Evolutionary conservation across 2,329 filamentous ascomycete species (phyloP), one percentile per base, ranked within the genome.

Genomic region (Arthrobotrys sphaeroides): DNA sequence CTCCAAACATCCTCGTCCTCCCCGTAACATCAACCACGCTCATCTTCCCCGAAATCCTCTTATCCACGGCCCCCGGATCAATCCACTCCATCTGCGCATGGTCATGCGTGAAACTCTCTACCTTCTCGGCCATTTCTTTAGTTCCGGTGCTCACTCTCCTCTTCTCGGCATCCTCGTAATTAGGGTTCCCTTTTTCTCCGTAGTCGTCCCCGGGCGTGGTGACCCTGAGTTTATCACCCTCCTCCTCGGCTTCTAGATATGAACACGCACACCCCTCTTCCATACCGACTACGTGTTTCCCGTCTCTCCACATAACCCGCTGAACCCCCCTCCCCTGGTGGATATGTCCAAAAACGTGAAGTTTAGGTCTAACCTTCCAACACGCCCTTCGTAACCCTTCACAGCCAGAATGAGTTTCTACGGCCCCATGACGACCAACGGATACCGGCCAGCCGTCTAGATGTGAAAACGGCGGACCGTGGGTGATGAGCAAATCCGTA

Each of bases 281-380:
- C 55, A 74, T 74, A 7, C 70, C 70, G 1, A 20, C 18, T 7
- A 74, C 70, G 42, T 74, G 78, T 20, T 70, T 80, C 0, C 77
- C 80, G 24, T 86, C 80, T 74, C 86, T 84, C 91, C 91, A 93
- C 20, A 81, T 82, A 31, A 93, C 85, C 24, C 87, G 83, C 79
- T 90, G 85, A 7, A 85, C 88, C 10, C 90, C 91, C 77, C 91
- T 84, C 2, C 86, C 89, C 76, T 88, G 87, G 81, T 93, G 90
- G 28, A 92, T 87, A 81, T 93, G 91, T 0, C 91, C 91, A 79
- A 89, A 93, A 16, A 93, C 84, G 18, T 88, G 87, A 55, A 93
- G 83, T 64, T 84, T 83, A 3, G 91, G 91, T 40, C 89, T 84
- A 2, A 90, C 86, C 4, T 86, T 83, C 85, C 86, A 87, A 22